These are phyloP conservation scores for Trichosporon sp. DNA, from an alignment of 1,284 basidiomycete species.

Conservation along the genomic window DNA sequence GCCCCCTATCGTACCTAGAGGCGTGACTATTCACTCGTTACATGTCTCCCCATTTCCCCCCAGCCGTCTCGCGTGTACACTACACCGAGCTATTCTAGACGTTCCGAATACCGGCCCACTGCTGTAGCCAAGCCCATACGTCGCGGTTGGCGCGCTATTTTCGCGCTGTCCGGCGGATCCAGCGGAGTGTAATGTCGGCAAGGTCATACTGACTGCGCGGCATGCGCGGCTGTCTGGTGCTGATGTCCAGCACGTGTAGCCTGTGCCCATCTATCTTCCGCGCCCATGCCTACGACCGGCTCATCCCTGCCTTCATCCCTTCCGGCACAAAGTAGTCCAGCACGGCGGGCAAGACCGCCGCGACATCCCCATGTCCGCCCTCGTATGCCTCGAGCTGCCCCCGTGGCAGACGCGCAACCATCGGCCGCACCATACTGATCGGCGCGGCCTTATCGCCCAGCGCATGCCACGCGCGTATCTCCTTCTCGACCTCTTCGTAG, in stretches of 20 bases:
- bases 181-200: too few species aligned
- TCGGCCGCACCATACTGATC: conserved; percentile 15
- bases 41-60: not conserved
- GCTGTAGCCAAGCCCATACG: too few species aligned
- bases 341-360: conserved; percentile 2
- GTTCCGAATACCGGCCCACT: too few species aligned
- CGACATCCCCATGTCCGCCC: conserved; percentile 25
- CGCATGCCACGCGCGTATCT: conserved; percentile 27
- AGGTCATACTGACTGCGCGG: too few species aligned
- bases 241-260: too few species aligned
- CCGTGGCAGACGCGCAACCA: conserved; percentile 24
- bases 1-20: not conserved
- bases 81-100: too few species aligned
- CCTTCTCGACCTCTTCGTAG: not conserved
- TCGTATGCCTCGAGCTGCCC: conserved; percentile 11
- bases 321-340: conserved; percentile 5
- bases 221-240: too few species aligned
- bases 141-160: too few species aligned
- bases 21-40: not conserved
- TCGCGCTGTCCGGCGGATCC: too few species aligned
- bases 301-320: too few species aligned
- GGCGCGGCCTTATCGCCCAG: conserved; percentile 21
- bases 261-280: too few species aligned
- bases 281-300: too few species aligned
- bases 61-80: not conserved